Percentiles rank a stretch among this genome's conserved stretches.
phyloP scores from a whole-genome alignment of 140 eudicot species.

The Flaveria floridana region DNA sequence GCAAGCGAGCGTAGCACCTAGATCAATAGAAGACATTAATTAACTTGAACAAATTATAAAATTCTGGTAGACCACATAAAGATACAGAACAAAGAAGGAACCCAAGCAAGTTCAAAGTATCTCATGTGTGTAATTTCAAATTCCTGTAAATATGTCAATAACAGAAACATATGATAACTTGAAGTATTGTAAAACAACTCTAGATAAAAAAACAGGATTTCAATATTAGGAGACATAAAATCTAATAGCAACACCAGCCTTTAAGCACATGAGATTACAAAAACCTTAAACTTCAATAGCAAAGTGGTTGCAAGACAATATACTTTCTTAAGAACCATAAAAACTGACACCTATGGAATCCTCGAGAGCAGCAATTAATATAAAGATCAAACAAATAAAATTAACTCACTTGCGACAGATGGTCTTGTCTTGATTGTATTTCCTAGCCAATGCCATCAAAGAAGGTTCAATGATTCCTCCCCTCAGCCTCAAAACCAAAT shows the following conservation, averaged over 20 bases:
- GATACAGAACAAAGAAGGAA: not conserved
- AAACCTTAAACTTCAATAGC: not conserved
- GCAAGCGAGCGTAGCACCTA: slow-evolving; percentile 44
- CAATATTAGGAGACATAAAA: not conserved
- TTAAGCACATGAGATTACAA: not conserved
- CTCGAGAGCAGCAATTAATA: not conserved
- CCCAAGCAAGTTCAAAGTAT: not conserved
- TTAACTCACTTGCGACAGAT: slow-evolving; percentile 7
- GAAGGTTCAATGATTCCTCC: slow-evolving; percentile 18
- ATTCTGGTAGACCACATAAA: not conserved
- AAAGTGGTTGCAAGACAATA: not conserved
- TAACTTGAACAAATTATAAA: not conserved
- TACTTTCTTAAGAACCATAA: not conserved
- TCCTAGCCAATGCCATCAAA: slow-evolving; percentile 18
- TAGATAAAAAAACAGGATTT: not conserved
- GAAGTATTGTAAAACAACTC: not conserved
- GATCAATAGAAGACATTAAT: not conserved
- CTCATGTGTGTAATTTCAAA: not conserved
- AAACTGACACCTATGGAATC: not conserved
- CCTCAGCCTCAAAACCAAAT: slow-evolving; percentile 17
- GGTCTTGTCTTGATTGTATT: slow-evolving; percentile 12
- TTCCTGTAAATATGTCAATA: not conserved
- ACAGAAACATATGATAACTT: not conserved
- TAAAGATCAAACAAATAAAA: not conserved
- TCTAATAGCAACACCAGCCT: not conserved